A percentile compares a stretch with the other conserved stretches of the same genome.
These are phyloP conservation scores for Cryptosporidium ubiquitum DNA, from an alignment of 169 alveolate genomes.

Conservation along the genomic window DNA sequence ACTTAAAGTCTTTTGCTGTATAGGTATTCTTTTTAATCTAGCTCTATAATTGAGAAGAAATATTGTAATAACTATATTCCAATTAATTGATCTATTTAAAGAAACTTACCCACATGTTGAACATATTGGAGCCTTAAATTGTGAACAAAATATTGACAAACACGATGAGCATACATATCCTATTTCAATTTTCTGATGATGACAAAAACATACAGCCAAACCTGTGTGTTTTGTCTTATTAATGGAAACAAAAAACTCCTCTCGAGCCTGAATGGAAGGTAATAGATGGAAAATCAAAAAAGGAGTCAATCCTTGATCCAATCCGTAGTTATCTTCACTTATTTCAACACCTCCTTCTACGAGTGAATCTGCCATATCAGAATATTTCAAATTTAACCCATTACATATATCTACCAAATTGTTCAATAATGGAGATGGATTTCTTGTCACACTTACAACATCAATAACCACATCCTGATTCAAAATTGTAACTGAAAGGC, in stretches of 20 bases:
- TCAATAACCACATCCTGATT: constrained; percentile 44
- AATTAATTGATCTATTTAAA: not conserved
- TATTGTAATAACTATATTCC: not conserved
- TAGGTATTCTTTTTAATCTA: constrained; percentile 57
- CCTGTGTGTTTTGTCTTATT: constrained; percentile 49
- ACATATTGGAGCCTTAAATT: constrained; percentile 66
- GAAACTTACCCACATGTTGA: constrained; percentile 65
- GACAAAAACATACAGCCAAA: constrained; percentile 65
- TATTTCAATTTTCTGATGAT: constrained; percentile 50
- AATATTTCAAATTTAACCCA: constrained; percentile 39
- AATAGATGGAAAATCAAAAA: constrained; percentile 49
- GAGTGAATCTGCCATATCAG: constrained; percentile 20
- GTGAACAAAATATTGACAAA: constrained; percentile 49
- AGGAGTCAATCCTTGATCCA: constrained; percentile 43
- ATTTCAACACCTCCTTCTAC: not conserved
- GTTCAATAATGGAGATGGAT: constrained; percentile 44
- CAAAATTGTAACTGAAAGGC: not conserved
- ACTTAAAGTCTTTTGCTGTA: constrained; percentile 49
- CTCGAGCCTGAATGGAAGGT: constrained; percentile 62
- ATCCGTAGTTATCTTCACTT: not conserved
- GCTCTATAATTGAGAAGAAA: constrained; percentile 13
- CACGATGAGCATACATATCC: constrained; percentile 70
- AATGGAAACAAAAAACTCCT: constrained; percentile 5
- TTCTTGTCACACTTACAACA: constrained; percentile 29
- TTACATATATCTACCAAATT: constrained; percentile 55